Conservation (phyloP, 2,329 filamentous ascomycete species). For the Dothidotthia symphoricarpi region DNA sequence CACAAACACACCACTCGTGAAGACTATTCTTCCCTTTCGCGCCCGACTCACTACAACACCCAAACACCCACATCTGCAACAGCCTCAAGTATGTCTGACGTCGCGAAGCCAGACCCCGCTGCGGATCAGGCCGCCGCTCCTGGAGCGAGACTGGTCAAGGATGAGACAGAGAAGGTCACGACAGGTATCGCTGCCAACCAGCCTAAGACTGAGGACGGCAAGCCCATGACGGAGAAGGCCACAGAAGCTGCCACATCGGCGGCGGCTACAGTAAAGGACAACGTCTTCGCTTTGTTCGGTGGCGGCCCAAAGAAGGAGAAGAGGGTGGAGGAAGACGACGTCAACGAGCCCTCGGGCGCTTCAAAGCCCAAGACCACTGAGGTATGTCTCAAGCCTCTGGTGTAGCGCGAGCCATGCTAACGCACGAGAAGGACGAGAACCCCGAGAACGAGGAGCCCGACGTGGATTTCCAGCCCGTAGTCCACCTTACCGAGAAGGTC, state of each 20-base stretch:
- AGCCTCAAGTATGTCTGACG: slow-evolving; percentile 36
- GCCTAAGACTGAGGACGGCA: slow-evolving; percentile 48
- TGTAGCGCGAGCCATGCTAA: slow-evolving; percentile 10
- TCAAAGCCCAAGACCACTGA: slow-evolving; percentile 55
- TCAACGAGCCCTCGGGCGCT: slow-evolving; percentile 80
- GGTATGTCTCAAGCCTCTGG: slow-evolving; percentile 42
- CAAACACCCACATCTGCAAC: slow-evolving; percentile 13
- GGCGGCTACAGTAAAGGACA: slow-evolving; percentile 48
- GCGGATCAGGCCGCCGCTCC: slow-evolving; percentile 42
- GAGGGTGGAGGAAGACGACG: slow-evolving; percentile 68
- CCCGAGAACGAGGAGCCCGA: slow-evolving; percentile 89
- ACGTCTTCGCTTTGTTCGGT: slow-evolving; percentile 97
- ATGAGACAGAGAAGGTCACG: slow-evolving; percentile 48
- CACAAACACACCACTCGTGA: too few relatives aligned
- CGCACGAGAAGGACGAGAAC: slow-evolving; percentile 58
- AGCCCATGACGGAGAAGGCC: slow-evolving; percentile 46
- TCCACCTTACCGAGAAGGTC: slow-evolving; percentile 93
- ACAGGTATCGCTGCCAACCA: slow-evolving; percentile 37
- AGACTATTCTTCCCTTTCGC: too few relatives aligned
- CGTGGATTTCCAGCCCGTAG: slow-evolving; percentile 95
- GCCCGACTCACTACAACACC: slow-evolving; percentile 11
- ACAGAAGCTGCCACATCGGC: slow-evolving; percentile 40
- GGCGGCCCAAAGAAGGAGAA: slow-evolving; percentile 97
- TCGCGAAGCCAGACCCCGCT: slow-evolving; percentile 43
- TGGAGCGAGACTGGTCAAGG: slow-evolving; percentile 42